Evolutionary conservation across 1,284 basidiomycete species (phyloP), one percentile per base, ranked within the genome.

Genomic region (Veloporphyrellus conicus): DNA sequence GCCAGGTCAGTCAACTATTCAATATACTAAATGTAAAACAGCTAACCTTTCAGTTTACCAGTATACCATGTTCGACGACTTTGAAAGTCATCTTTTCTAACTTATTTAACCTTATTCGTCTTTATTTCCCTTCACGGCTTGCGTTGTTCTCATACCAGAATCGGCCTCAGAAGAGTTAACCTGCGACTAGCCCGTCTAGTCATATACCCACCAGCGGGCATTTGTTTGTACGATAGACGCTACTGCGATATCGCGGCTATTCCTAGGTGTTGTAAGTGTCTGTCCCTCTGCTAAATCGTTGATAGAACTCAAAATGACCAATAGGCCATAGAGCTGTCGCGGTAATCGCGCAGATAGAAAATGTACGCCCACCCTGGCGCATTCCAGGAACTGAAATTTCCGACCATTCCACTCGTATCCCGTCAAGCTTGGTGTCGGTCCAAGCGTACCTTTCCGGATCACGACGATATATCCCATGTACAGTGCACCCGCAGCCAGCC

Each of bases 261-360:
- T 8, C 23, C 23, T 25, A 25, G 23, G 8, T 25, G 23, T 25
- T 25, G 23, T 25, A 25, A 25, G 23, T 25, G 5, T 25, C 23
- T 25, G n/a, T n/a, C 23, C 23, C 8, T 5, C 23, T n/a, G 4
- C 19, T 29, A 14, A 29, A 41, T 5, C 32, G 20, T 40, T 10
- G 1, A 41, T 41, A 28, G 3, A 27, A 16, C 39, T 48, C 14
- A 45, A n/a, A 9, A 9, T n/a, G 18, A 9, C 12, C 20, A n/a
- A 44, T 10, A 77, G 91, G 90, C 20, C 90, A 94, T 60, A 84
- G 91, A 68, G 89, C 93, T 36, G 79, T 91, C 1, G 90, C 89
- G 1, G 91, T 89, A 6, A 91, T 94, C 46, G 90, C 90, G 0
- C 88, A 93, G 5, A 4, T 8, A 25, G 65, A 87, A 22, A 16